These are phyloP conservation scores for Talaromyces wortmannii DNA, from an alignment of 495 filamentous ascomycete genomes.

Conservation along the genomic window DNA sequence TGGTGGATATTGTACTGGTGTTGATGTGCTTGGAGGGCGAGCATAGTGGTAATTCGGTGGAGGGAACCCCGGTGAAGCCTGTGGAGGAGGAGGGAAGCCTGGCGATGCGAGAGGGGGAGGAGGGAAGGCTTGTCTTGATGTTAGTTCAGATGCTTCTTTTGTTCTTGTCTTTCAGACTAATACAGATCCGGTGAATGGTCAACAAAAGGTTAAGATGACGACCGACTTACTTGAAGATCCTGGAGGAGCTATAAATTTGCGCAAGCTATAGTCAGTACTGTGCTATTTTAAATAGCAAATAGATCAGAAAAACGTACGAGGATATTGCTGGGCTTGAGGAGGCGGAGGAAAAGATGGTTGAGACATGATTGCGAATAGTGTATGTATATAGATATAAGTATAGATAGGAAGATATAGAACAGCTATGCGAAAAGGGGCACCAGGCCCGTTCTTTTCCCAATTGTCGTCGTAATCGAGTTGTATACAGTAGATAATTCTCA, in stretches of 20 bases:
- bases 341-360: conserved; percentile 9
- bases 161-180: background rate
- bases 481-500: background rate
- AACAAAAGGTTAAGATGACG: background rate
- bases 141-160: background rate
- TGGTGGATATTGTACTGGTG: conserved; percentile 10
- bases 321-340: conserved; percentile 9
- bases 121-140: conserved; percentile 4
- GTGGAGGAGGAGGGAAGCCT: conserved; percentile 23
- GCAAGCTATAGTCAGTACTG: background rate
- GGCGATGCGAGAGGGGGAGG: conserved; percentile 10
- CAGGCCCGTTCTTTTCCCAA: background rate
- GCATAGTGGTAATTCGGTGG: conserved; percentile 30
- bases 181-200: too few relatives aligned
- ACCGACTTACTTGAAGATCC: conserved; percentile 9
- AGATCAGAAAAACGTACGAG: conserved; percentile 7
- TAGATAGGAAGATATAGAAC: too few relatives aligned
- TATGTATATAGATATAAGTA: background rate
- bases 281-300: background rate
- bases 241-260: conserved; percentile 7
- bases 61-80: conserved; percentile 19
- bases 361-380: conserved; percentile 1
- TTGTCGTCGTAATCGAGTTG: background rate
- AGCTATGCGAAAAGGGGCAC: too few relatives aligned
- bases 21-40: conserved; percentile 18